Evolutionary conservation across 495 filamentous ascomycete genomes (phyloP), one percentile per base, ranked within the genome.

Genomic region (Xylaria intraflava): DNA sequence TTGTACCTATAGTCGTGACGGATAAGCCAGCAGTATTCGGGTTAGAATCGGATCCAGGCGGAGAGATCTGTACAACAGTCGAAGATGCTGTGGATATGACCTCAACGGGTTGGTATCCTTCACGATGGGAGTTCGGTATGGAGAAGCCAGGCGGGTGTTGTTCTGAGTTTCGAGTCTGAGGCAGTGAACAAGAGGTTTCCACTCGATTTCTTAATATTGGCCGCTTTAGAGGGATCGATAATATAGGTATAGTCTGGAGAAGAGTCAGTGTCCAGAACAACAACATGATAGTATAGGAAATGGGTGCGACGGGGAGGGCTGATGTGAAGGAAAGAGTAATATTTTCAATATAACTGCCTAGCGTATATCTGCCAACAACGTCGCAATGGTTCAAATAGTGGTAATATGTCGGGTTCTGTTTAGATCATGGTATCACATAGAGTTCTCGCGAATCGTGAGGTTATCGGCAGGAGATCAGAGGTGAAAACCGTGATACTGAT

Each of bases 11-110:
- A n/a, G 33, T 50, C 22, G 58, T 53, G 7, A 41, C 29, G 35
- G 49, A 38, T 2, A 46, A 49, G 30, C 49, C 46, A 23, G 51
- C 51, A 35, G 52, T 58, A 69, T 71, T 49, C 71, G 73, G 27
- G 62, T 64, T 70, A 75, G 43, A 30, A 16, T 53, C 30, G 44
- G 14, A 59, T 27, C 46, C 50, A 39, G 59, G 24, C 43, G 29
- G 24, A 14, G 42, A 29, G 33, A 31, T 41, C 43, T 55, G 49
- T 53, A 51, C 17, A 20, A 39, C 50, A 11, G 43, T 41, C 8
- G 56, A 53, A 17, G 62, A 35, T 17, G 36, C 19, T 40, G 53
- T 35, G 41, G 52, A 49, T n/a, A 53, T 55, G 23, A 49, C 23
- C 3, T 46, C 46, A 17, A 53, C 17, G 26, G 40, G 22, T 41